Base-by-base conservation (phyloP, 305 asterid genomes). In the Petunia hybrid region DNA sequence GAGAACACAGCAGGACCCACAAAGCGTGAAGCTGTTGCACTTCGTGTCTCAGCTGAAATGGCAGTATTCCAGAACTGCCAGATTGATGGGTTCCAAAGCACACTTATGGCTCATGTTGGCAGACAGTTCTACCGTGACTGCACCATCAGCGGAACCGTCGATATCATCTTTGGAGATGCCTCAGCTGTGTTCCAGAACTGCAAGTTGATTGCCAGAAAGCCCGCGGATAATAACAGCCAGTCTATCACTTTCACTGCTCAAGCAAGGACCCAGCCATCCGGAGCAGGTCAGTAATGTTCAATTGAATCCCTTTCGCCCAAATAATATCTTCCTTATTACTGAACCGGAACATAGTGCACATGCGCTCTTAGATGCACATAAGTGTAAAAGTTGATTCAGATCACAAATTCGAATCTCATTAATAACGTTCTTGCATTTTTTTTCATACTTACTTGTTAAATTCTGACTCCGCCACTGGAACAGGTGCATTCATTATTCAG, bases 71-170 rank as follows among this genome's bases (percentile, higher is more conserved):
- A 81, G 57, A 83, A 86, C 5, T 91, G 94, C 71, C 83, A 64
- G 8, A 45, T 91, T 2, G 91, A 87, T 10, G 89, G 81, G 4
- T 89, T 76, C 77, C 95, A 91, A 86, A 92, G 88, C 84, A 87
- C 95, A 2, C 90, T 91, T 5, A 86, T 46, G 56, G 3, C 87
- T 36, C 91, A 89, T 9, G 35, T 87, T 79, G 74, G 83, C 13
- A 83, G 94, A 8, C 94, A 91, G 61, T 90, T 84, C 78, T 91
- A 84, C 64, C 85, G 92, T 3, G 84, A 88, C 22, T 87, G 91
- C 81, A 76, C 70, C 65, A 87, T 91, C 66, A 82, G 84, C 0
- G 95, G 93, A 65, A 91, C 95, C 53, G 70, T 90, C 1, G 95
- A 91, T 77, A 88, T 86, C 87, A 85, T 90, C 53, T 91, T 88